Evolutionary conservation across 208 protist genomes (phyloP).

Genomic region (Porcisia hertigi): DNA sequence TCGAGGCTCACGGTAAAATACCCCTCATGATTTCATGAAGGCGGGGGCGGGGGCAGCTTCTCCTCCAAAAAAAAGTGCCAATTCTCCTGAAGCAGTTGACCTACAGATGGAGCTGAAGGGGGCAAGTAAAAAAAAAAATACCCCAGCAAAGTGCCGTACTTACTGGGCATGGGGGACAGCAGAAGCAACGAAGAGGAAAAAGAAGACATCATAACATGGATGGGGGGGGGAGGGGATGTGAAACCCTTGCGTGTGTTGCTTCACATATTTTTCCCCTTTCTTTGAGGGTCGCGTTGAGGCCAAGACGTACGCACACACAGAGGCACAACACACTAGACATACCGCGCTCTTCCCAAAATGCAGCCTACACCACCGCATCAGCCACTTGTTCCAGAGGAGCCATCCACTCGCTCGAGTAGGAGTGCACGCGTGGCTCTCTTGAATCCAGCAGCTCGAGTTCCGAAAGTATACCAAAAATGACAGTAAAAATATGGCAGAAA

Average conservation of each 20-base stretch:
- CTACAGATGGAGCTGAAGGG: background rate
- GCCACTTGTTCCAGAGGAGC: conserved; percentile 31
- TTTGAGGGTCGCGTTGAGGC: background rate
- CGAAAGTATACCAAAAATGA: conserved; percentile 28
- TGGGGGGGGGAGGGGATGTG: conserved; percentile 1
- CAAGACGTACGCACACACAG: background rate
- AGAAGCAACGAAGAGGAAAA: background rate
- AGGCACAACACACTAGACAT: background rate
- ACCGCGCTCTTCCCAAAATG: conserved; percentile 34
- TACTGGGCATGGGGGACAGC: background rate
- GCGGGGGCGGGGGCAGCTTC: background rate
- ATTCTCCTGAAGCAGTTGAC: conserved; percentile 2
- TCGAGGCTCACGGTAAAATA: background rate
- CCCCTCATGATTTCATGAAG: background rate
- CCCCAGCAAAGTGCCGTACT: background rate
- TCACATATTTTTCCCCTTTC: background rate
- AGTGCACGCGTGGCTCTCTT: conserved; percentile 20
- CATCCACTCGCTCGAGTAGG: conserved; percentile 17
- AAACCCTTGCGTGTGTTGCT: background rate
- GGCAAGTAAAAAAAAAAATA: background rate
- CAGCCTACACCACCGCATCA: conserved; percentile 36
- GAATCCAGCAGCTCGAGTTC: conserved; percentile 25
- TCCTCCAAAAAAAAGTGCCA: background rate
- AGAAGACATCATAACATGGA: conserved; percentile 3
- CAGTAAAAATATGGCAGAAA: conserved; percentile 30